These are phyloP conservation scores for Hanseniaspora thailandica DNA, from an alignment of 805 yeast species.

Conservation along the genomic window DNA sequence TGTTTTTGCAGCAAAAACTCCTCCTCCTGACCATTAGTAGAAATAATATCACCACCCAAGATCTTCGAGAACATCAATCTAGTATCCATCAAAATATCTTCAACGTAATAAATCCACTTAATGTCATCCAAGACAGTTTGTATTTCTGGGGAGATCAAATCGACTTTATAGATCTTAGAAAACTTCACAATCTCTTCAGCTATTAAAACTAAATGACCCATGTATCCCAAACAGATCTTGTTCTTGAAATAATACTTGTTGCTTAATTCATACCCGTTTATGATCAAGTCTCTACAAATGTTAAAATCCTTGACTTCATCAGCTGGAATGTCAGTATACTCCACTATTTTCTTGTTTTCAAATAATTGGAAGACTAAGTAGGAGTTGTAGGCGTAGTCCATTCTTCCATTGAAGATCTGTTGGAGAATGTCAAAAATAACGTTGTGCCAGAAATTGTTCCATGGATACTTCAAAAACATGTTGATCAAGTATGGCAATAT, in stretches of 20 bases:
- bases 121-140: conserved; percentile 20
- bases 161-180: conserved; percentile 32
- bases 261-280: conserved; percentile 51
- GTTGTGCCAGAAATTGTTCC: conserved; percentile 95
- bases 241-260: conserved; percentile 47
- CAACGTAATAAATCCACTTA: conserved; percentile 24
- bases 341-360: conserved; percentile 14
- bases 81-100: conserved; percentile 26
- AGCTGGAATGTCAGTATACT: neutral
- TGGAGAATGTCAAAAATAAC: conserved; percentile 95
- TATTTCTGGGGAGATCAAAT: conserved; percentile 26
- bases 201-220: conserved; percentile 91
- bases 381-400: conserved; percentile 76
- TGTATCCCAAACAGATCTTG: conserved; percentile 72
- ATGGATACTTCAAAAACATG: conserved; percentile 75
- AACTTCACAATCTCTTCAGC: conserved; percentile 95
- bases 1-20: conserved; percentile 13
- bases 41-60: conserved; percentile 26
- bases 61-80: conserved; percentile 29
- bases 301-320: conserved; percentile 46
- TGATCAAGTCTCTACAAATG: conserved; percentile 43
- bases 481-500: conserved; percentile 56
- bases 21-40: conserved; percentile 14
- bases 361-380: conserved; percentile 40
- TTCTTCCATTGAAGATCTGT: conserved; percentile 79